These are phyloP conservation scores for Aspergillus luchuensis DNA, from an alignment of 2,329 filamentous ascomycete genomes.

Conservation along the genomic window DNA sequence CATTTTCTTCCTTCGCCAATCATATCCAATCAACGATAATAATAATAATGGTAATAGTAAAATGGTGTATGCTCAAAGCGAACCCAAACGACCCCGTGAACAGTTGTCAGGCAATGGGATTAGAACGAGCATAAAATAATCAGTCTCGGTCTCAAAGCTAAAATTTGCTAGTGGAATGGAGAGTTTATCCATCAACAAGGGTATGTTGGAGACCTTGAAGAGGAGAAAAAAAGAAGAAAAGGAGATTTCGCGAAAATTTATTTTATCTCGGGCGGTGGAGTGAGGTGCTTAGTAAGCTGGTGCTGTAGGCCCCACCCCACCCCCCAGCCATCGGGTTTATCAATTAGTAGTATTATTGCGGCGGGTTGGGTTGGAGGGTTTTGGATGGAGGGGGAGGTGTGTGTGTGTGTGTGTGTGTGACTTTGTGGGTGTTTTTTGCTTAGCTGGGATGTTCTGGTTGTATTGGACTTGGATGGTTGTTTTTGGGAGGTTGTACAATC, in stretches of 20 bases:
- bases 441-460: no score
- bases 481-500: no score
- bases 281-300: constrained; percentile 17
- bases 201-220: constrained; percentile 49
- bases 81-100: constrained; percentile 41
- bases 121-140: constrained; percentile 49
- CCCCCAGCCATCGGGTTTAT: no score
- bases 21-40: background rate
- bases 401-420: no score
- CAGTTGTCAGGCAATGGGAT: constrained; percentile 40
- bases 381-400: no score
- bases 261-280: constrained; percentile 16
- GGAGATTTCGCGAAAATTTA: constrained; percentile 22
- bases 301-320: no score
- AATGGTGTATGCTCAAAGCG: constrained; percentile 48
- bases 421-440: no score
- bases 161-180: constrained; percentile 47
- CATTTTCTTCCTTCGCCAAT: constrained; percentile 15
- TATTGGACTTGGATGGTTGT: no score
- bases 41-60: background rate
- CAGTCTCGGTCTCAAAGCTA: constrained; percentile 45
- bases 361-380: no score
- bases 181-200: constrained; percentile 43
- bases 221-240: constrained; percentile 28
- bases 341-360: no score